Evolutionary conservation across 2,329 filamentous ascomycete species (phyloP).

Genomic region (Fusarium palustre): DNA sequence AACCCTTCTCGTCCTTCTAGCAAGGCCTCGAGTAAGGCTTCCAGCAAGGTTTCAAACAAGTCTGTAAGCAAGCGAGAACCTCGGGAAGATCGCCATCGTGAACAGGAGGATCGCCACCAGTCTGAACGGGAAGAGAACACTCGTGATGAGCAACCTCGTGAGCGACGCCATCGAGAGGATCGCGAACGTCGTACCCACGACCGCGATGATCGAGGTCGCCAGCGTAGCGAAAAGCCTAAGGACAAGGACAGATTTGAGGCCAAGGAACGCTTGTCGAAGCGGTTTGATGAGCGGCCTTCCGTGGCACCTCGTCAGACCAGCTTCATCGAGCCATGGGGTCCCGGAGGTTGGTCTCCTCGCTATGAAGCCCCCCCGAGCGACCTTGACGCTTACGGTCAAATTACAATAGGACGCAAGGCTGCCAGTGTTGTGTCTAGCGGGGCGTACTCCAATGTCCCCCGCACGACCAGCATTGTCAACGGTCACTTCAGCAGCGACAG

Average conservation of each 20-base stretch:
- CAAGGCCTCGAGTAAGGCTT: constrained; percentile 49
- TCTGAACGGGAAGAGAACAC: constrained; percentile 41
- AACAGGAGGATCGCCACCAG: constrained; percentile 40
- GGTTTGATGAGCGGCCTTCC: constrained; percentile 53
- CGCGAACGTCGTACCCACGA: constrained; percentile 44
- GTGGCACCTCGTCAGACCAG: constrained; percentile 47
- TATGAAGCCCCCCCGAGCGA: constrained; percentile 44
- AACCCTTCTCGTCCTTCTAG: constrained; percentile 46
- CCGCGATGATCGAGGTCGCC: constrained; percentile 42
- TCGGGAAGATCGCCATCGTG: constrained; percentile 43
- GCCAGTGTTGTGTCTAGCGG: constrained; percentile 42
- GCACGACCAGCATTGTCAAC: constrained; percentile 45
- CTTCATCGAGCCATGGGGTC: constrained; percentile 53
- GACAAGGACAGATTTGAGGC: constrained; percentile 48
- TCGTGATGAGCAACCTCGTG: constrained; percentile 37
- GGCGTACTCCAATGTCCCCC: constrained; percentile 49
- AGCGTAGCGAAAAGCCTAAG: constrained; percentile 45
- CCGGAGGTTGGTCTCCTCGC: constrained; percentile 48
- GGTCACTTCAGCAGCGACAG: constrained; percentile 49
- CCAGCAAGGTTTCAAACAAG: constrained; percentile 45
- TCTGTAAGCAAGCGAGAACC: constrained; percentile 42
- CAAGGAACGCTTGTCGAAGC: constrained; percentile 53
- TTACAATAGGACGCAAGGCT: constrained; percentile 46
- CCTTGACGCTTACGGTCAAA: constrained; percentile 46
- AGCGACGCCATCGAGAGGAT: constrained; percentile 41